Percentiles rank a stretch among this genome's conserved stretches.
These are phyloP conservation scores for Verticillium longisporum DNA, from an alignment of 2,329 filamentous ascomycete genomes.

Conservation along the genomic window DNA sequence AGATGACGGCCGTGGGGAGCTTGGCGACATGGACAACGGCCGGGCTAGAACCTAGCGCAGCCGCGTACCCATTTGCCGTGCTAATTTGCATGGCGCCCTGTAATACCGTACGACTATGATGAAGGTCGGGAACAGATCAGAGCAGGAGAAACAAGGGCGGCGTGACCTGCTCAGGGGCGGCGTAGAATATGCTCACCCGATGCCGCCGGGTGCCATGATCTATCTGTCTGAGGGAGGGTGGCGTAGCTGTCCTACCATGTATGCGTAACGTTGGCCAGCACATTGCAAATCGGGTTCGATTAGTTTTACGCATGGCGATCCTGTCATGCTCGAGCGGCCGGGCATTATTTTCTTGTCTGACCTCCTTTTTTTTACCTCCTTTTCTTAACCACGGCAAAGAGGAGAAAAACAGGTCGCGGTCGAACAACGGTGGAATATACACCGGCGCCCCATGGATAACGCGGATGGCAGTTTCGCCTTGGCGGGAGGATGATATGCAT, in stretches of 20 bases:
- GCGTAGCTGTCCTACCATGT: too few relatives aligned
- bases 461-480: background rate
- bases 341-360: too few relatives aligned
- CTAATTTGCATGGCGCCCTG: background rate
- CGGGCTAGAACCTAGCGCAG: background rate
- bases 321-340: too few relatives aligned
- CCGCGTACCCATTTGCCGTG: background rate
- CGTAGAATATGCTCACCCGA: background rate
- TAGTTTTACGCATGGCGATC: too few relatives aligned
- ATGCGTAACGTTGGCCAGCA: too few relatives aligned
- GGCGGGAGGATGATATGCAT: background rate
- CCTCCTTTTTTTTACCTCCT: too few relatives aligned
- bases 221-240: too few relatives aligned
- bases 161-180: background rate
- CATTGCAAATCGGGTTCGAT: too few relatives aligned
- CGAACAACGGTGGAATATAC: background rate
- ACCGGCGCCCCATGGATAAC: background rate
- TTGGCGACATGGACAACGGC: background rate
- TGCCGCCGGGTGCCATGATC: background rate
- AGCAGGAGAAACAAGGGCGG: background rate
- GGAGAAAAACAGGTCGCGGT: background rate
- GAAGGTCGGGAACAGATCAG: too few relatives aligned
- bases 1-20: background rate
- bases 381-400: background rate
- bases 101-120: too few relatives aligned